Evolutionary conservation across 108 stramenopile species (phyloP), one percentile per base, ranked within the genome.

Genomic region (Nitzschia palea): DNA sequence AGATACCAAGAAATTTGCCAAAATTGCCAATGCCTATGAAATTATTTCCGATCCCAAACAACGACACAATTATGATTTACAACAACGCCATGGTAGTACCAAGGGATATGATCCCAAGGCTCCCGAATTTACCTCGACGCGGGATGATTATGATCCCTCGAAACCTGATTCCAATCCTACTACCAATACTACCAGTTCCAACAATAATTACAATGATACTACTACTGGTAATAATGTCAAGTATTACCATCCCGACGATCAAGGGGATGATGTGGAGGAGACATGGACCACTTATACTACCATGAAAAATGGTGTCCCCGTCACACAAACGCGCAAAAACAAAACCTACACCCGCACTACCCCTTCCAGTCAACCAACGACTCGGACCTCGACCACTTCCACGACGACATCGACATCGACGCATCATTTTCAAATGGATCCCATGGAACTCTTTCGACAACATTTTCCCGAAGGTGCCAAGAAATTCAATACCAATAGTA

Each of bases 11-110:
- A 44, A 33, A 26, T 95, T 95, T 61, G 82, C 87, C 62, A 73
- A 91, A 44, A 84, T 92, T 47, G 63, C 75, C n/a, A 79, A 86
- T 62, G 95, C 92, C 20, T 90, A 94, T 66, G 89, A 95, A 48
- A 80, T 95, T 6, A 52, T 95, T 1, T 73, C 68, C 45, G 94
- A 95, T 79, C 62, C 76, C 17, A 44, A 18, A 15, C 40, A 68
- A 65, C 50, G 65, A 12, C 65, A 65, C 22, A 48, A 65, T 53
- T 65, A 36, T 35, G 65, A 65, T 60, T 64, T 48, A 23, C 63
- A 64, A 60, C 59, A 60, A 60, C 22, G 12, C 10, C 31, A 60
- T n/a, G 35, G 37, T 18, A 42, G 20, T 26, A 60, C 20, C 25
- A 37, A 40, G 59, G 59, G 59, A 5, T 60, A 34, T 31, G 59